Percentiles rank a stretch among this genome's conserved stretches.
Evolutionary conservation across 768 basidiomycete species (phyloP).

Genomic region (Leucocoprinus sp.): DNA sequence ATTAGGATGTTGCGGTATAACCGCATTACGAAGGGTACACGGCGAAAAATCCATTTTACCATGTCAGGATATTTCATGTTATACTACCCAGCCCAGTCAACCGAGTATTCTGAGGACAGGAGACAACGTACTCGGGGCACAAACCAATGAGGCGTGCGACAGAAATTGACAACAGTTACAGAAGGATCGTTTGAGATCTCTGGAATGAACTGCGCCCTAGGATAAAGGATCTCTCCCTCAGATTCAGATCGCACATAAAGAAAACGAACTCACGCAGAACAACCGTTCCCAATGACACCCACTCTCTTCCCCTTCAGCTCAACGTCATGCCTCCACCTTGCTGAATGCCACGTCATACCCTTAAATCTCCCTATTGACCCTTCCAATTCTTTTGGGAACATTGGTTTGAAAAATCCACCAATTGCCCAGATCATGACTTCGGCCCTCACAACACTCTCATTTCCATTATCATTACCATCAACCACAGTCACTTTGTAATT

Average conservation of each 20-base stretch:
- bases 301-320: slow-evolving; percentile 32
- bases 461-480: slow-evolving; percentile 22
- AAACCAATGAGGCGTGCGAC: slow-evolving; percentile 42
- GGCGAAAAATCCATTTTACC: too few species aligned
- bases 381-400: slow-evolving; percentile 25
- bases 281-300: slow-evolving; percentile 52
- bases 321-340: slow-evolving; percentile 35
- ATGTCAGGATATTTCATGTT: too few species aligned
- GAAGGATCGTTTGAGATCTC: slow-evolving; percentile 31
- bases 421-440: slow-evolving; percentile 44
- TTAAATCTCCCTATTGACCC: slow-evolving; percentile 36
- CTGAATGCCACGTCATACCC: slow-evolving; percentile 46
- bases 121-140: slow-evolving; percentile 32
- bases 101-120: too few species aligned
- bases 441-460: too few species aligned
- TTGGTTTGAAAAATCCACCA: slow-evolving; percentile 40
- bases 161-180: slow-evolving; percentile 39
- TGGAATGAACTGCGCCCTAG: slow-evolving; percentile 44
- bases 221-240: not conserved
- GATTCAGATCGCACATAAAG: slow-evolving; percentile 7
- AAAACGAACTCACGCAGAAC: slow-evolving; percentile 36
- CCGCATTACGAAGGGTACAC: too few species aligned
- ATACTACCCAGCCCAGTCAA: too few species aligned
- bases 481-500: slow-evolving; percentile 25
- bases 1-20: too few species aligned